Percentiles rank a stretch among this genome's conserved stretches.
phyloP scores from a whole-genome alignment of 1,284 basidiomycete species.

The Irpex lacteus region DNA sequence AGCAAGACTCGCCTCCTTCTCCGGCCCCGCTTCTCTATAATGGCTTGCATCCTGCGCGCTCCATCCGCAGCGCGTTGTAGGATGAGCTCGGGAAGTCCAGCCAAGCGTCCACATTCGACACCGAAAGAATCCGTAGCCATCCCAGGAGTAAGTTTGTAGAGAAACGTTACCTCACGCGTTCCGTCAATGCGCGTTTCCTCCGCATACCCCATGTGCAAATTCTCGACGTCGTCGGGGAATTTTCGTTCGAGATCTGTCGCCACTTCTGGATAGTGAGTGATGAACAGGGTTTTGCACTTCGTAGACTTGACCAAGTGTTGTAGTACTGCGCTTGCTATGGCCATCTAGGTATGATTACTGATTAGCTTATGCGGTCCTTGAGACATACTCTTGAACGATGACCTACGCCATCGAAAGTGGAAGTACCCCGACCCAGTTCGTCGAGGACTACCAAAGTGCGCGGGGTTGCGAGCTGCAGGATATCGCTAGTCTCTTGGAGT shows the following conservation, averaged over 20 bases:
- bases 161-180: conserved; percentile 77
- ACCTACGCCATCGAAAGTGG: conserved; percentile 80
- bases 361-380: neutral
- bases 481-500: conserved; percentile 91
- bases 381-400: neutral
- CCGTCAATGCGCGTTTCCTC: conserved; percentile 67
- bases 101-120: conserved; percentile 87
- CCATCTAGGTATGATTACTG: conserved; percentile 53
- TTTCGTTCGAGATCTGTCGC: conserved; percentile 54
- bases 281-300: conserved; percentile 85
- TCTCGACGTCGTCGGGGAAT: conserved; percentile 60
- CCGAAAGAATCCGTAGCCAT: conserved; percentile 84
- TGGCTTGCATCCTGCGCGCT: conserved; percentile 51
- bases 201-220: conserved; percentile 85
- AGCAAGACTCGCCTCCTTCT: conserved; percentile 45
- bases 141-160: conserved; percentile 74
- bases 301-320: conserved; percentile 65
- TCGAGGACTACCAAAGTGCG: conserved; percentile 85
- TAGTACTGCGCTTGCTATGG: conserved; percentile 78
- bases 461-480: conserved; percentile 71
- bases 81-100: conserved; percentile 70
- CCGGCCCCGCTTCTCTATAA: conserved; percentile 47
- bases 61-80: conserved; percentile 57
- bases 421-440: conserved; percentile 81
- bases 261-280: conserved; percentile 88